These are phyloP conservation scores for Hymenoscyphus salicellus DNA, from an alignment of 2,329 filamentous ascomycete species.

Conservation along the genomic window DNA sequence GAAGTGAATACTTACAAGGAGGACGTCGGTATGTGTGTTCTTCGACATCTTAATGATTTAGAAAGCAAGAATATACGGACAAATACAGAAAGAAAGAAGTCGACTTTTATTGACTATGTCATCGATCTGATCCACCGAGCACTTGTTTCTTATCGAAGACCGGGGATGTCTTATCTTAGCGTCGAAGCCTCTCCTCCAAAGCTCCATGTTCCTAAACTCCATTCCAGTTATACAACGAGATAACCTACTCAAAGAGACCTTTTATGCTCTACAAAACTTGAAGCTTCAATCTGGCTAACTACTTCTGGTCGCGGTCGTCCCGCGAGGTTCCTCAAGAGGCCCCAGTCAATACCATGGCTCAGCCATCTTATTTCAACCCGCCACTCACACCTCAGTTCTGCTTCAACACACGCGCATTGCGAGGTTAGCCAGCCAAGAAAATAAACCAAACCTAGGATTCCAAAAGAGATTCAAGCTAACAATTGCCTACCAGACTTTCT, in stretches of 20 bases:
- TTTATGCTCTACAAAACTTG: neutral
- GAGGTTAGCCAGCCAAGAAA: constrained; percentile 51
- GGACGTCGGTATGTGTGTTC: constrained; percentile 53
- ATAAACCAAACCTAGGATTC: neutral
- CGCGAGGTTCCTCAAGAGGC: constrained; percentile 22
- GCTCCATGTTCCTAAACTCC: neutral
- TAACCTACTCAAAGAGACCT: neutral
- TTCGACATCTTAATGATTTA: constrained; percentile 39
- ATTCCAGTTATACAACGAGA: neutral
- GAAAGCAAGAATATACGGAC: constrained; percentile 4
- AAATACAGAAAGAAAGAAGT: neutral
- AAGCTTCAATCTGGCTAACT: constrained; percentile 31
- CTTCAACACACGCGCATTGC: constrained; percentile 66
- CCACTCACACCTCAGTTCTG: constrained; percentile 71
- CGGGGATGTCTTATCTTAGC: neutral
- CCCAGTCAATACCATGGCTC: constrained; percentile 29
- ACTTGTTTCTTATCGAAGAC: neutral
- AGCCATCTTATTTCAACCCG: constrained; percentile 40
- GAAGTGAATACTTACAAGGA: constrained; percentile 46
- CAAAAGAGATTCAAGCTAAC: constrained; percentile 10
- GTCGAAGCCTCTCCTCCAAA: neutral
- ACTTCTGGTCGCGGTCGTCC: constrained; percentile 34
- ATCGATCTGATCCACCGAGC: constrained; percentile 7
- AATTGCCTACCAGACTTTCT: constrained; percentile 68
- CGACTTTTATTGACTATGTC: constrained; percentile 8